A percentile compares a stretch with the other conserved stretches of the same genome.
Conservation (phyloP, 805 yeast genomes). For the Aciculoconidium aculeatum region DNA sequence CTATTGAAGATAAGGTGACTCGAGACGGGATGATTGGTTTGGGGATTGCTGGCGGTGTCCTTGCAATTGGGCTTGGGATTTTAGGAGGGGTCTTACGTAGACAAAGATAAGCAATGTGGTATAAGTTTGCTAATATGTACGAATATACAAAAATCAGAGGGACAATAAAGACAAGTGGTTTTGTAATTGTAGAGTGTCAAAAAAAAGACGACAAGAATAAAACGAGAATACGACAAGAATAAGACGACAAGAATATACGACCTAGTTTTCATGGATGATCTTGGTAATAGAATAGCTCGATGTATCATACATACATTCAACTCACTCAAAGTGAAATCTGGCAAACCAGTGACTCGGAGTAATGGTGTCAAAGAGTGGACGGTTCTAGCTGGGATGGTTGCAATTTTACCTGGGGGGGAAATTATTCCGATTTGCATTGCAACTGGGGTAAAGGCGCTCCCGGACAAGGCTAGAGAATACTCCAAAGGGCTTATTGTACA, state of each 20-base stretch:
- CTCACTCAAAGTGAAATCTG: constrained; percentile 27
- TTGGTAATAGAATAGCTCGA: constrained; percentile 6
- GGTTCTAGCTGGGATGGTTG: constrained; percentile 69
- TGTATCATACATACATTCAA: constrained; percentile 24
- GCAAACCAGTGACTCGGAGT: constrained; percentile 56
- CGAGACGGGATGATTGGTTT: constrained; percentile 85
- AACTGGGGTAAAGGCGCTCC: constrained; percentile 80
- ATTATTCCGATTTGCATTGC: constrained; percentile 45
- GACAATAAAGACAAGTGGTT: too few species aligned
- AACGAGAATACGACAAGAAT: too few species aligned
- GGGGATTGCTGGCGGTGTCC: constrained; percentile 78
- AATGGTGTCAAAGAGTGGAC: constrained; percentile 80
- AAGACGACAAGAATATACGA: too few species aligned
- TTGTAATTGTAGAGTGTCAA: too few species aligned
- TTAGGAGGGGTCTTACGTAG: constrained; percentile 37
- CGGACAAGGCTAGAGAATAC: constrained; percentile 42
- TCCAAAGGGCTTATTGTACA: constrained; percentile 64
- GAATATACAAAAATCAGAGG: too few species aligned
- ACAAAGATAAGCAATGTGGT: constrained; percentile 13
- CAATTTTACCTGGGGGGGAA: constrained; percentile 17
- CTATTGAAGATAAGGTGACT: constrained; percentile 79
- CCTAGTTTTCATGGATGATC: too few species aligned
- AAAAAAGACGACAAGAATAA: too few species aligned
- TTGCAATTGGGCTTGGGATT: constrained; percentile 77
- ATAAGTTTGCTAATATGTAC: too few species aligned